A percentile compares a stretch with the other conserved stretches of the same genome.
These are phyloP conservation scores for Zymoseptoria crescenta DNA, from an alignment of 2,329 filamentous ascomycete genomes.

Conservation along the genomic window DNA sequence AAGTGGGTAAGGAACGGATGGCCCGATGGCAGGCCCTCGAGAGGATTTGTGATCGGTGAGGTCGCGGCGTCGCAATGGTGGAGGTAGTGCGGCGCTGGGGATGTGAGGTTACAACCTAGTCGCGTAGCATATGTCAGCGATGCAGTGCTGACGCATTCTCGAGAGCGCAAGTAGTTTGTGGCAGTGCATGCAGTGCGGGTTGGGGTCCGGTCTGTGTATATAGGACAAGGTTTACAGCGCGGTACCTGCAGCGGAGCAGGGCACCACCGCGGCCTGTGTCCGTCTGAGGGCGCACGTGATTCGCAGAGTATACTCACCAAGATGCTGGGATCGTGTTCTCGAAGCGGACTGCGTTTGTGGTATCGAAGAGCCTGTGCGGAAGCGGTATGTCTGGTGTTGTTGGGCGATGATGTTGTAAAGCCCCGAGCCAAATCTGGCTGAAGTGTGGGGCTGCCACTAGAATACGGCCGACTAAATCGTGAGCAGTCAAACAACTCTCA, in stretches of 20 bases:
- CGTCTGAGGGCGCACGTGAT: neutral
- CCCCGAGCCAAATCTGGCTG: neutral
- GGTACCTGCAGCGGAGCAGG: slow-evolving; percentile 2
- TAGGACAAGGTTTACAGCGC: slow-evolving; percentile 9
- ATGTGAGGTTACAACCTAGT: neutral
- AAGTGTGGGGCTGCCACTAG: neutral
- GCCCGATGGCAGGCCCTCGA: slow-evolving; percentile 17
- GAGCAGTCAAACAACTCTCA: neutral
- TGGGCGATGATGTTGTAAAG: neutral
- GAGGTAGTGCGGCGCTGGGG: slow-evolving; percentile 1
- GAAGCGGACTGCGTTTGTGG: neutral
- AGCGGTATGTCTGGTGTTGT: neutral
- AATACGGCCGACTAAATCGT: neutral
- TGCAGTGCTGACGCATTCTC: neutral
- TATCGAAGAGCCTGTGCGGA: neutral
- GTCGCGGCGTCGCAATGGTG: slow-evolving; percentile 7
- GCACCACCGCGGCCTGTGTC: neutral
- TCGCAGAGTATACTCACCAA: neutral
- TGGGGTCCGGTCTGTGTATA: neutral
- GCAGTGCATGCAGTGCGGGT: neutral
- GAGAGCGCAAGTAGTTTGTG: neutral
- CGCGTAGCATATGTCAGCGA: neutral
- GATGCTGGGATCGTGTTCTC: neutral
- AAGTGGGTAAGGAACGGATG: slow-evolving; percentile 21
- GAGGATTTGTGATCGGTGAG: slow-evolving; percentile 8